phyloP scores from a whole-genome alignment of 345 rosid species.

The Ceriops decandra region DNA sequence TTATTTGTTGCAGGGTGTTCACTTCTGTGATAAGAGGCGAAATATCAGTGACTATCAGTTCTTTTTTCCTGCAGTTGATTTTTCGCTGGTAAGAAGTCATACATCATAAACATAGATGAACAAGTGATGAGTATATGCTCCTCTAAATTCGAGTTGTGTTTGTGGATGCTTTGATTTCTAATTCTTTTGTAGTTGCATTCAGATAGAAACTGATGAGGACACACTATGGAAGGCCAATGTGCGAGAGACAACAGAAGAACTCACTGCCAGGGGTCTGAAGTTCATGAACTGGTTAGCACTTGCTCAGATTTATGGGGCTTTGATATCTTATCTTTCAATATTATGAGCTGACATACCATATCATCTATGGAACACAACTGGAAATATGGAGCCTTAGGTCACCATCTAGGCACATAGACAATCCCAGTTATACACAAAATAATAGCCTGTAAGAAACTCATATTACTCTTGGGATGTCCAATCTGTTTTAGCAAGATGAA shows the following conservation, averaged over 20 bases:
- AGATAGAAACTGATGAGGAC: slow-evolving; percentile 83
- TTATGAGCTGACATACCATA: background rate
- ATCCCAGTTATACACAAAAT: background rate
- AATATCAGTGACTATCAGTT: slow-evolving; percentile 66
- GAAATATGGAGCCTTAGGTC: background rate
- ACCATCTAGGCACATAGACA: background rate
- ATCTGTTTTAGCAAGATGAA: background rate
- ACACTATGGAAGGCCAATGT: slow-evolving; percentile 69
- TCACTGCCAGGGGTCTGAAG: slow-evolving; percentile 67
- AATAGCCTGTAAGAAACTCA: background rate
- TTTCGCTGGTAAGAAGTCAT: slow-evolving; percentile 73
- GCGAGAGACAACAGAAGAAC: slow-evolving; percentile 80
- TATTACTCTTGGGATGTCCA: background rate
- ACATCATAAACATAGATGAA: slow-evolving; percentile 31
- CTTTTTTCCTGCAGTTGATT: slow-evolving; percentile 91
- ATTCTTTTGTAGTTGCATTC: slow-evolving; percentile 26
- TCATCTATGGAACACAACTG: background rate
- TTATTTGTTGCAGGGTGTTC: slow-evolving; percentile 65
- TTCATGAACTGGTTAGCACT: slow-evolving; percentile 69
- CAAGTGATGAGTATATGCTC: slow-evolving; percentile 19
- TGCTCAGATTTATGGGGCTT: background rate
- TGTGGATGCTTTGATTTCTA: slow-evolving; percentile 10
- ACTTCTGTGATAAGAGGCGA: slow-evolving; percentile 84
- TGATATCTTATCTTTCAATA: background rate
- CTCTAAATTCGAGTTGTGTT: slow-evolving; percentile 13